Conservation (phyloP, 2,329 filamentous ascomycete genomes). For the Trichoderma sp. region DNA sequence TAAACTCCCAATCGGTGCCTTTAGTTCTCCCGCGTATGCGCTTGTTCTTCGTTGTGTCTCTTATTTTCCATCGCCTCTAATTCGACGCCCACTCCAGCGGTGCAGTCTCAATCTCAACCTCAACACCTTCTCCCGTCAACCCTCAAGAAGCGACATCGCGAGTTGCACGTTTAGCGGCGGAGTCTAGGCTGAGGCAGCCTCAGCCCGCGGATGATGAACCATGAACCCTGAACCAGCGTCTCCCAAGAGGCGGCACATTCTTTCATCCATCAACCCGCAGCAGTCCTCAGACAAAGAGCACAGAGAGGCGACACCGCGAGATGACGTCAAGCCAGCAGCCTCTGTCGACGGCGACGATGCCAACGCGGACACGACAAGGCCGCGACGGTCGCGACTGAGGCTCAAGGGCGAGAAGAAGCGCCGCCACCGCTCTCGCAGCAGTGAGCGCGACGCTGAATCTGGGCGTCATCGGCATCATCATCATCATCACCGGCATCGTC, state of each 20-base stretch:
- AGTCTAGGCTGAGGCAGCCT: conserved; percentile 19
- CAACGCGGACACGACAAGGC: conserved; percentile 34
- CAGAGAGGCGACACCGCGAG: neutral
- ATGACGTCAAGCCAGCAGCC: neutral
- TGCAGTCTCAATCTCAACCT: neutral
- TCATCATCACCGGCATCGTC: conserved; percentile 39
- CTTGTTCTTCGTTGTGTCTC: too few species aligned
- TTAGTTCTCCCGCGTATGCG: too few species aligned
- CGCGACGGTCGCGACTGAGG: conserved; percentile 40
- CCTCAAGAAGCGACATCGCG: too few species aligned
- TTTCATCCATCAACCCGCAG: conserved; percentile 52
- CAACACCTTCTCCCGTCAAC: too few species aligned
- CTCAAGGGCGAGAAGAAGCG: conserved; percentile 40
- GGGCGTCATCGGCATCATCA: conserved; percentile 31
- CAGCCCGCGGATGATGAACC: conserved; percentile 40
- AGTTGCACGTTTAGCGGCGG: neutral
- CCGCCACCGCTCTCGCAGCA: conserved; percentile 34
- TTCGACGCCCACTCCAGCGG: too few species aligned
- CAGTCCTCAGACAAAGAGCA: conserved; percentile 15
- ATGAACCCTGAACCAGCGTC: conserved; percentile 43
- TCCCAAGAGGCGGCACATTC: conserved; percentile 50
- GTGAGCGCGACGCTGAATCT: conserved; percentile 33
- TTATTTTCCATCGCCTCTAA: too few species aligned
- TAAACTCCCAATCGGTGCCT: too few species aligned
- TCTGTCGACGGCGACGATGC: conserved; percentile 24